Evolutionary conservation across 257 asterid species (phyloP).

Genomic region (Agastache rugosa): DNA sequence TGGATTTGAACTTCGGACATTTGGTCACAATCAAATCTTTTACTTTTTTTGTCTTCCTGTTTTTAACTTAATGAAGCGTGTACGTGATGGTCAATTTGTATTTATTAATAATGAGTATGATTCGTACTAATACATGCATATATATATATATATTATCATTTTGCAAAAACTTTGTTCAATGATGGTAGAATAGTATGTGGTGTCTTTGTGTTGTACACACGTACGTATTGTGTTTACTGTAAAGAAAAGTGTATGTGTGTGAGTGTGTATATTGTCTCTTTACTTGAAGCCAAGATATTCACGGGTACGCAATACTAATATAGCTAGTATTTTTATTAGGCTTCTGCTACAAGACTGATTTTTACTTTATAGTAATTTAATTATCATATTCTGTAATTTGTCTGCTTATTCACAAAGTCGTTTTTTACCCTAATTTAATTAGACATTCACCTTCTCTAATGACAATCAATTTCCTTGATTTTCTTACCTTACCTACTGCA

Average conservation of each 20-base stretch:
- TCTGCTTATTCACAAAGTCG: slow-evolving; percentile 2
- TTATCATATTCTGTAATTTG: background rate
- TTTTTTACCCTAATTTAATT: background rate
- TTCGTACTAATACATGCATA: too few species aligned
- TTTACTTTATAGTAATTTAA: slow-evolving; percentile 3
- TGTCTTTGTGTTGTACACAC: background rate
- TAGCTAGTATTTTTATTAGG: background rate
- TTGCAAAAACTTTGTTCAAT: background rate
- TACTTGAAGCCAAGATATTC: slow-evolving; percentile 11
- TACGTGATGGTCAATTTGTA: too few species aligned
- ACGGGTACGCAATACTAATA: slow-evolving; percentile 28
- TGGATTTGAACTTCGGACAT: too few species aligned
- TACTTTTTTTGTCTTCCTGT: too few species aligned
- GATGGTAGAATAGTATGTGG: background rate
- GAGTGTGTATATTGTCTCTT: background rate
- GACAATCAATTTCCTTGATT: background rate
- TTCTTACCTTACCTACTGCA: too few species aligned
- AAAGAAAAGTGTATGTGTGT: too few species aligned
- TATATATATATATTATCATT: background rate
- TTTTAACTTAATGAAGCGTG: background rate
- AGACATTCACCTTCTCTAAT: background rate
- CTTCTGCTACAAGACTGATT: slow-evolving; percentile 8
- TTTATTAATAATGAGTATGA: too few species aligned
- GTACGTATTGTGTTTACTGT: too few species aligned
- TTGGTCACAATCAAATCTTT: too few species aligned